Evolutionary conservation across 805 yeast genomes (phyloP), one percentile per base, ranked within the genome.

Genomic region (Tanozyma kutaoensis): DNA sequence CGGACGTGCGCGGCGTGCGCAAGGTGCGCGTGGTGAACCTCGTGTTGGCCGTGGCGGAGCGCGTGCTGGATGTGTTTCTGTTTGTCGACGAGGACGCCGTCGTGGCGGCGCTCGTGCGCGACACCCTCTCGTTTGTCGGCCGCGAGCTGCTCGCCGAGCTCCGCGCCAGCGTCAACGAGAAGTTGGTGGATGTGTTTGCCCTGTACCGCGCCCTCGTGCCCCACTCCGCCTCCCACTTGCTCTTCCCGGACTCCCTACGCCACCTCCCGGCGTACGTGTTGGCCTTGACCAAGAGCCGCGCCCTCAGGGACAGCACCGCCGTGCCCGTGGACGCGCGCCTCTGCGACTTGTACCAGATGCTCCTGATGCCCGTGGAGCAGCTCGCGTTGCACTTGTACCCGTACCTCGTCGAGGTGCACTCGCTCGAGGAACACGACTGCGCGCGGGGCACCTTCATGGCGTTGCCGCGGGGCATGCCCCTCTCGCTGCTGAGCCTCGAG

Each of bases 21-120:
- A 76, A 81, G 40, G 88, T 91, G 11, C 66, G 98, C 35, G 85
- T 85, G n/a, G 67, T 80, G 26, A 91, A 91, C 44, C 58, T 73
- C 30, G 76, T 78, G n/a, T 70, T 81, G 25, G 80, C 93, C 0
- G 86, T 82, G 11, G 72, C 91, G 2, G 78, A 76, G 33, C 66
- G 81, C 29, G 54, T 78, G 23, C 66, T 66, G 26, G 85, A 78
- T 30, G 76, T 84, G 5, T 81, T 81, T 52, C 69, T 73, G 28
- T 81, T 76, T 48, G 76, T 78, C 8, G 94, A 85, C 43, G 82
- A 80, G 42, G 60, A 58, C 30, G 48, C 65, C 1, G 45, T 58
- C 11, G 55, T 50, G 3, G 40, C 64, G 9, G 45, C 65, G 6
- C 45, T 60, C 12, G 48, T 55, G 5, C 45, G 65, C 27, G 66